A percentile compares a stretch with the other conserved stretches of the same genome.
Conservation (phyloP, 305 asterid species). For the Fraxinus floribunda region DNA sequence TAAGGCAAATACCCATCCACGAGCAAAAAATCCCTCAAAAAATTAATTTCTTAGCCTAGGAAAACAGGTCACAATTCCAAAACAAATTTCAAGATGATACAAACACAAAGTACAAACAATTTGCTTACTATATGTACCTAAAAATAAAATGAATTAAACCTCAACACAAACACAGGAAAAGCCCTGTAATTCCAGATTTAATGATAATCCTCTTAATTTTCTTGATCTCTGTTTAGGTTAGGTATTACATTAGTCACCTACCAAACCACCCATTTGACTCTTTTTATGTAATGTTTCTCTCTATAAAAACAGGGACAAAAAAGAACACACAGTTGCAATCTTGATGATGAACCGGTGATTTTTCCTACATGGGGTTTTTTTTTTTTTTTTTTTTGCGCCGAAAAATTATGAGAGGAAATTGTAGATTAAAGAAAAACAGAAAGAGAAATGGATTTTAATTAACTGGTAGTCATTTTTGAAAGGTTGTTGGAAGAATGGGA, state of each 20-base stretch:
- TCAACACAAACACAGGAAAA: slow-evolving; percentile 14
- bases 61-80: background rate
- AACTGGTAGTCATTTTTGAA: background rate
- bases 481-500: background rate
- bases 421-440: background rate
- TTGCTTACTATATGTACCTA: background rate
- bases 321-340: background rate
- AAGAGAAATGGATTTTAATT: background rate
- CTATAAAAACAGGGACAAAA: background rate
- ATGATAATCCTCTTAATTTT: slow-evolving; percentile 7
- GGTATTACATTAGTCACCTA: background rate
- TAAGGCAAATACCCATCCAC: slow-evolving; percentile 38
- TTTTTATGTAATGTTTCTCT: background rate
- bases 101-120: background rate
- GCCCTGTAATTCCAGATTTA: slow-evolving; percentile 18
- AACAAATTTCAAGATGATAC: background rate
- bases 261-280: background rate
- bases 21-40: background rate
- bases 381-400: background rate
- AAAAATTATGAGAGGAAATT: background rate
- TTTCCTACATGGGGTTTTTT: background rate
- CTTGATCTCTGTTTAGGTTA: background rate
- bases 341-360: background rate
- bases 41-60: background rate
- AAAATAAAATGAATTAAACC: background rate